phyloP scores from a whole-genome alignment of 371 early-diverging fungal genomes.

The Saksenaea vasiformis region DNA sequence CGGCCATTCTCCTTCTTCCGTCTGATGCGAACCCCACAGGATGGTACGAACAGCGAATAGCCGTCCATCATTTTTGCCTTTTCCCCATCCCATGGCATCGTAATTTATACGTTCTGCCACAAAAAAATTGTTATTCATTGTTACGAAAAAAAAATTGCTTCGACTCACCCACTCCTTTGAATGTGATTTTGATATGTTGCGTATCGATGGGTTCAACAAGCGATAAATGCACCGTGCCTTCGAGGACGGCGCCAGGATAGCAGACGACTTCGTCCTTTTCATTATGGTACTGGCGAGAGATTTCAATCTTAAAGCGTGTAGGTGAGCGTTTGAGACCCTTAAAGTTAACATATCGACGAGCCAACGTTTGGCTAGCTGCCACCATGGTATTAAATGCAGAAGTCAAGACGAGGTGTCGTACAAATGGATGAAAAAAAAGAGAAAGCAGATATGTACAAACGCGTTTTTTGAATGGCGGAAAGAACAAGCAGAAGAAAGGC shows the following conservation, averaged over 20 bases:
- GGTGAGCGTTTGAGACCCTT: conserved; percentile 14
- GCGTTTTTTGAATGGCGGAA: conserved; percentile 7
- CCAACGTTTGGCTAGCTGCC: not conserved
- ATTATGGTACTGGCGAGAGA: conserved; percentile 10
- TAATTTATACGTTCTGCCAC: conserved; percentile 28
- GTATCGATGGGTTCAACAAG: conserved; percentile 33
- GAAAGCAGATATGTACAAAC: not conserved
- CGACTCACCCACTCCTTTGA: conserved; percentile 36
- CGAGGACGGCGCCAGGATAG: conserved; percentile 37
- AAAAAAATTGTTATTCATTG: not conserved
- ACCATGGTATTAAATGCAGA: not conserved
- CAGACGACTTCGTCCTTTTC: conserved; percentile 15
- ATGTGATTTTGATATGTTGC: conserved; percentile 34
- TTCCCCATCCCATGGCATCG: conserved; percentile 23
- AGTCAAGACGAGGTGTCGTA: not conserved
- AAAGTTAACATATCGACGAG: conserved; percentile 9
- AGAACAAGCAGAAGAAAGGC: not conserved
- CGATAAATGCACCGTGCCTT: conserved; percentile 31
- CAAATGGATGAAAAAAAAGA: not conserved
- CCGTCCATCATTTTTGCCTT: conserved; percentile 20
- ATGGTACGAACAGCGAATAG: conserved; percentile 35
- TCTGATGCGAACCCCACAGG: conserved; percentile 25
- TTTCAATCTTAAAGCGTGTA: conserved; percentile 16
- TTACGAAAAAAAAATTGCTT: not conserved
- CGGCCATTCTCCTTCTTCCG: conserved; percentile 21